A percentile compares a stretch with the other conserved stretches of the same genome.
These are phyloP conservation scores for Aspergillus heteromorphus DNA, from an alignment of 495 filamentous ascomycete species.

Conservation along the genomic window DNA sequence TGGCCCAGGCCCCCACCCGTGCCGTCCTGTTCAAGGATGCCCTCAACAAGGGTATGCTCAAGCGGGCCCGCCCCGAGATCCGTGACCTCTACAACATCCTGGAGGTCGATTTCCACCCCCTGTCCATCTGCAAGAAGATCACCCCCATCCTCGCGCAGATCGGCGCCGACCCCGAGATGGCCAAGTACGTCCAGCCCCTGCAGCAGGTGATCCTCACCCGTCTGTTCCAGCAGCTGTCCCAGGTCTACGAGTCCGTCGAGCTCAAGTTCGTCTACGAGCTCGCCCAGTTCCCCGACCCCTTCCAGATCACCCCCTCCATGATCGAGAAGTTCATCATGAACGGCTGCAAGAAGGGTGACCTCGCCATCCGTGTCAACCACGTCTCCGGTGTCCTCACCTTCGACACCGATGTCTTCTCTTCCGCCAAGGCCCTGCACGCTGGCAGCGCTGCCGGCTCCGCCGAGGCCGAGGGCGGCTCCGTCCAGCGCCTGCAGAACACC, in stretches of 20 bases:
- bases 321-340: conserved; percentile 99
- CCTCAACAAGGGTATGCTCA: conserved; percentile 86
- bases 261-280: conserved; percentile 90
- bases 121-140: conserved; percentile 98
- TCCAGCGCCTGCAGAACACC: conserved; percentile 94
- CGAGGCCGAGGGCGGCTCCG: conserved; percentile 75
- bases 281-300: conserved; percentile 93
- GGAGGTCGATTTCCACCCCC: conserved; percentile 97
- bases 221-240: conserved; percentile 97
- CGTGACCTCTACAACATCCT: conserved; percentile 96
- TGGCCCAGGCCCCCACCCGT: conserved; percentile 83
- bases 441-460: conserved; percentile 84
- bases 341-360: conserved; percentile 98
- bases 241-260: conserved; percentile 98
- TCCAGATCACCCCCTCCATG: conserved; percentile 83
- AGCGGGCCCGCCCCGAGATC: conserved; percentile 87
- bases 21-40: conserved; percentile 91
- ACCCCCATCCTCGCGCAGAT: conserved; percentile 93
- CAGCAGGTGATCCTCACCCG: conserved; percentile 98
- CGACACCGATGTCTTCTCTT: conserved; percentile 96
- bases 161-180: conserved; percentile 90
- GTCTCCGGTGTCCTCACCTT: conserved; percentile 92
- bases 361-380: conserved; percentile 94
- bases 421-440: conserved; percentile 84
- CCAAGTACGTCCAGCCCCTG: conserved; percentile 88